Evolutionary conservation across 2,329 filamentous ascomycete genomes (phyloP), one percentile per base, ranked within the genome.

Genomic region (Bipolaris oryzae): DNA sequence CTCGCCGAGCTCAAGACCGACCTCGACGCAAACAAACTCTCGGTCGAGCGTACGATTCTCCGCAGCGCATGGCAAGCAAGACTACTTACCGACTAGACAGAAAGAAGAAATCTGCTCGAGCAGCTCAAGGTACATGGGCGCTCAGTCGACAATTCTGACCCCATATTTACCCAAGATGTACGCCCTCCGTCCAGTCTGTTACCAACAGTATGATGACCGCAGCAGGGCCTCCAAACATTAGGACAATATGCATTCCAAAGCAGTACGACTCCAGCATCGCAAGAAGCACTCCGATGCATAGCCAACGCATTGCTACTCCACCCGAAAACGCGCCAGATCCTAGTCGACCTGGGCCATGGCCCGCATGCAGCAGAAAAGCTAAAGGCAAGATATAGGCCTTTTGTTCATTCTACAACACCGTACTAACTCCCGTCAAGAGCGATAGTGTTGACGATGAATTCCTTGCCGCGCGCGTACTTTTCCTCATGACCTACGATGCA

Each of bases 381-480:
- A 39, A 89, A 89, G 76, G 82, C 79, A 67, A 44, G 70, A 46
- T 37, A 13, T n/a, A 6, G 9, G 1, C 7, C 7, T 6, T 0
- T 5, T 18, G 10, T 7, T 11, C 5, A n/a, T 5, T 15, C 6
- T 6, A 3, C 15, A 9, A 10, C 7, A 9, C 7, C 13, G 5
- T 49, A 9, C 49, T 66, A 33, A 71, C 9, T 50, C 10, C 18
- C 20, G 6, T 7, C 6, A 58, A 85, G 81, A 87, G 83, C 55
- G 89, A 92, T 60, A 88, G 82, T 65, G 82, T 85, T 53, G 92
- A 98, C 59, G 89, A 96, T 65, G 93, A 98, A 71, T 97, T 98
- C 74, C 81, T 98, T 1, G 78, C 84, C 57, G 89, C 89, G n/a
- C 85, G 92, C 50, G 86, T 96, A 41, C 79, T 96, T 15, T 93